Evolutionary conservation across 169 alveolate species (phyloP), one percentile per base, ranked within the genome.

Genomic region (Eimeria acervulina): DNA sequence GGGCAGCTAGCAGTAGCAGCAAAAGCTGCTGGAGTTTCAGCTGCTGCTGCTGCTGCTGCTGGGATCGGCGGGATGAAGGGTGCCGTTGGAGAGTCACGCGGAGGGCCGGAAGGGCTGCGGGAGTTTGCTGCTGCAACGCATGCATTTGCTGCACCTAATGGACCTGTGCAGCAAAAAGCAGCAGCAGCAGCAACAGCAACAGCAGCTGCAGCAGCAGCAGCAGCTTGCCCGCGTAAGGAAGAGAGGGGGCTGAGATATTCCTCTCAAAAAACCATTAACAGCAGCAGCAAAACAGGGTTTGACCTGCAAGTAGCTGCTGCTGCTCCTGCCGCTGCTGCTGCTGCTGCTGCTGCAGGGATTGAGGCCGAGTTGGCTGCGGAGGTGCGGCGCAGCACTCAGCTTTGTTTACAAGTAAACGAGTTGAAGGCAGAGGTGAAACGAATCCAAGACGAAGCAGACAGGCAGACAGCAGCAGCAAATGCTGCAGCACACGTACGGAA

Each of bases 351-450:
- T 31, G 40, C 80, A 15, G 80, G 17, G 6, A 13, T 21, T 68
- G 90, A 47, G 23, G 90, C 42, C 7, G 90, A 44, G 12, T 8
- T 81, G 12, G 70, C 90, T 7, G 90, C 90, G 1, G 90, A 81
- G 40, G 47, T 44, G 90, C 42, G 28, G 44, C 63, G 90, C 5
- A 81, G 31, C 7, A 33, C 90, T 3, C 42, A 19, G 47, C 38
- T 81, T 12, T 81, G 70, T 47, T 36, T 61, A 10, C 72, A 42
- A 28, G 72, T 81, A 5, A 17, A 55, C 13, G 90, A 81, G 15
- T 28, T 81, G 38, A 81, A 47, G 90, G 90, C 47, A 81, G 90
- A 81, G 17, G 21, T 81, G 23, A 0, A 42, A 15, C 6, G 15
- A 21, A 8, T 15, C 1, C 42, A 26, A 33, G 90, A 81, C 8